Conservation (phyloP, 805 yeast genomes). For the Saitoella complicata region DNA sequence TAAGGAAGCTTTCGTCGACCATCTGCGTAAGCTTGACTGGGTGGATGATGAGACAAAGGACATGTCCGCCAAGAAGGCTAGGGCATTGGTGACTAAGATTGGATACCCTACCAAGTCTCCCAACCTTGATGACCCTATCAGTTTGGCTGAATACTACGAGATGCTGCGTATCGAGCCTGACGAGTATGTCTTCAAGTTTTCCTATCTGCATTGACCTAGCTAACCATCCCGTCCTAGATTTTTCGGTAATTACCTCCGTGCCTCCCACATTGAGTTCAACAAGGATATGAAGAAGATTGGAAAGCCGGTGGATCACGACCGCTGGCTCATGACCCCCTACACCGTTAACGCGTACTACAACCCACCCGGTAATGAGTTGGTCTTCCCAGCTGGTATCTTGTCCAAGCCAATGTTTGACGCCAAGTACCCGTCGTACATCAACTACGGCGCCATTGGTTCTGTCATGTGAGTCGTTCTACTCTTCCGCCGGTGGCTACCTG, state of each 20-base stretch:
- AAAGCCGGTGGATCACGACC: slow-evolving; percentile 10
- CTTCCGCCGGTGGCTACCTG: no score
- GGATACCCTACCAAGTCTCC: slow-evolving; percentile 13
- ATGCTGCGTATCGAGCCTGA: slow-evolving; percentile 6
- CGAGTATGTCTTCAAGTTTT: no score
- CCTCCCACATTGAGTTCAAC: slow-evolving; percentile 9
- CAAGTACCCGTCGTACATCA: slow-evolving; percentile 11
- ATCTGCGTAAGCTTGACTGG: slow-evolving; percentile 10
- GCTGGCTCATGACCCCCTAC: slow-evolving; percentile 13
- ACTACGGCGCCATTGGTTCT: slow-evolving; percentile 13
- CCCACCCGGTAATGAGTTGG: slow-evolving; percentile 13
- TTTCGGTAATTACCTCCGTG: slow-evolving; percentile 11
- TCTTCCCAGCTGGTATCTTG: slow-evolving; percentile 13
- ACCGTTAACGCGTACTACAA: slow-evolving; percentile 14
- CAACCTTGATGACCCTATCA: slow-evolving; percentile 7
- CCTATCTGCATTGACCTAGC: no score
- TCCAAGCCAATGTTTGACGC: slow-evolving; percentile 13
- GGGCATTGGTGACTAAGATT: slow-evolving; percentile 11
- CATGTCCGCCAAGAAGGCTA: slow-evolving; percentile 11
- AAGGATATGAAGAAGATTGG: slow-evolving; percentile 10
- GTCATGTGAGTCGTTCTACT: neutral
- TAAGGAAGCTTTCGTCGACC: slow-evolving; percentile 9
- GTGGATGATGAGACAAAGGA: slow-evolving; percentile 11
- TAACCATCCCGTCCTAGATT: neutral
- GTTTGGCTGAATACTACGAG: slow-evolving; percentile 10